Evolutionary conservation across 306 rosid genomes (phyloP).

Genomic region (Vicia villosa): DNA sequence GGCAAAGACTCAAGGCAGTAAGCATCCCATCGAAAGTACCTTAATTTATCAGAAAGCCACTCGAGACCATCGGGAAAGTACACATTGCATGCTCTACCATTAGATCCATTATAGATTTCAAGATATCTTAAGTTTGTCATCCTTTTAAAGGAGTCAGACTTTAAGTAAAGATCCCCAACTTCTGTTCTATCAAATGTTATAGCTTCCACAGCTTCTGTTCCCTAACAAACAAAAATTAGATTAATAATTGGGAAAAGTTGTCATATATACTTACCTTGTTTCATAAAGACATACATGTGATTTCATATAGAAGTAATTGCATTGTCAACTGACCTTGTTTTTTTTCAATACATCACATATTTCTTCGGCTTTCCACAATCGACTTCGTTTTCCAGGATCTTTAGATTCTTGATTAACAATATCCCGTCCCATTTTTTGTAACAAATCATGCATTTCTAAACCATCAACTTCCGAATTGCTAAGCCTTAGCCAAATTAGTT

Average conservation of each 20-base stretch:
- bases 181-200: neutral
- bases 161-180: neutral
- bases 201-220: slow-evolving; percentile 18
- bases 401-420: too few relatives aligned
- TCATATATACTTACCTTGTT: too few relatives aligned
- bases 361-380: too few relatives aligned
- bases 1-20: too few relatives aligned
- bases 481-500: neutral
- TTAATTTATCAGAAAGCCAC: neutral
- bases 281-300: too few relatives aligned
- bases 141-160: neutral
- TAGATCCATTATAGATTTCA: neutral
- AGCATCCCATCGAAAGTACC: neutral
- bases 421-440: too few relatives aligned
- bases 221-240: neutral
- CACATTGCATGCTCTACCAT: neutral
- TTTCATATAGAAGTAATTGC: neutral
- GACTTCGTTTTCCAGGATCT: too few relatives aligned
- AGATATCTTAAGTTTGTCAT: slow-evolving; percentile 16
- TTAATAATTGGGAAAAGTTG: neutral
- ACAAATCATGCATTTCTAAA: slow-evolving; percentile 37
- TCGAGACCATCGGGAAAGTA: neutral
- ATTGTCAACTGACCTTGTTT: neutral
- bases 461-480: neutral
- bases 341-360: too few relatives aligned